Evolutionary conservation across 208 protist genomes (phyloP).

Genomic region (Wallacemonas sp.): DNA sequence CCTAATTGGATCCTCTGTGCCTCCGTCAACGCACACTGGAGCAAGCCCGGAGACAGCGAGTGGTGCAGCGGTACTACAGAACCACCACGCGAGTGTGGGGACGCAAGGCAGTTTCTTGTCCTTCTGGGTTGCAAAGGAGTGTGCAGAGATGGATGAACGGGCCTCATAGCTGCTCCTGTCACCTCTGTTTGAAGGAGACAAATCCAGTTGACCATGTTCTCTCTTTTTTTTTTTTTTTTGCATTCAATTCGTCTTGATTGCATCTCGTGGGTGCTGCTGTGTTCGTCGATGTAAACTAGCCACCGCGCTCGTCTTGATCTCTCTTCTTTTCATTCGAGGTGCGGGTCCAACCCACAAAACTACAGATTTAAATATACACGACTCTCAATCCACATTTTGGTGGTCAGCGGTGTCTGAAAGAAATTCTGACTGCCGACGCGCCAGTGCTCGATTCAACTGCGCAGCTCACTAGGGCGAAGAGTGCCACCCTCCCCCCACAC

Average conservation of each 20-base stretch:
- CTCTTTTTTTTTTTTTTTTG: slow-evolving; percentile 20
- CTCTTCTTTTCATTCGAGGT: neutral
- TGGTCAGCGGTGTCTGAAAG: too few species aligned
- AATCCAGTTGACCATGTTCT: neutral
- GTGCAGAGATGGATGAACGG: neutral
- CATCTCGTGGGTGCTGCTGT: too few species aligned
- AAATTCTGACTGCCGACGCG: too few species aligned
- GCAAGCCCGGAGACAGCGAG: too few species aligned
- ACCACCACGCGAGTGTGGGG: neutral
- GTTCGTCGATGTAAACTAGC: slow-evolving; percentile 5
- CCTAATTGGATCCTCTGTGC: slow-evolving; percentile 42
- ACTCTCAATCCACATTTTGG: too few species aligned
- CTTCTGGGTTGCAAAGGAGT: slow-evolving; percentile 13
- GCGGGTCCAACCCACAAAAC: neutral
- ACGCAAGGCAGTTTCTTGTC: slow-evolving; percentile 15
- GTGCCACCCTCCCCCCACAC: too few species aligned
- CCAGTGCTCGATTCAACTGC: too few species aligned
- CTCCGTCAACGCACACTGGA: neutral
- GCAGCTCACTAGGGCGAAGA: too few species aligned
- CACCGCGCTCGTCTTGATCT: neutral
- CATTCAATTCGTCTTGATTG: neutral
- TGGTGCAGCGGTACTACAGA: too few species aligned
- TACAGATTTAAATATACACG: neutral
- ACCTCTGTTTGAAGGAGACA: too few species aligned
- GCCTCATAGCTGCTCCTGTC: slow-evolving; percentile 8